Conservation (phyloP, 2,329 filamentous ascomycete species). For the Ophiosphaerella korrae region DNA sequence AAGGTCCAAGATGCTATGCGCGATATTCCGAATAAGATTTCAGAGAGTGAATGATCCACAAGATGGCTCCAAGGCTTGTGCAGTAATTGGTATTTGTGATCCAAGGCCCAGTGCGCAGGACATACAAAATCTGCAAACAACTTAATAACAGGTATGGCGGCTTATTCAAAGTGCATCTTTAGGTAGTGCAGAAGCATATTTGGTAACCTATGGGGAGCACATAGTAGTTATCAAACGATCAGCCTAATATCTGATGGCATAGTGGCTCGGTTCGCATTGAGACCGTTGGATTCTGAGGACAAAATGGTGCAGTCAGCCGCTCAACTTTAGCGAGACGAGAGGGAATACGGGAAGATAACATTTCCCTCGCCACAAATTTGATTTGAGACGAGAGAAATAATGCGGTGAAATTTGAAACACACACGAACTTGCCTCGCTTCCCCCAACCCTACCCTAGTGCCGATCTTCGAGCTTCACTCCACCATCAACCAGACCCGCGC, state of each 20-base stretch:
- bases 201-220: background rate
- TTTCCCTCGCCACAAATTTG: too few relatives aligned
- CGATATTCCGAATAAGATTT: background rate
- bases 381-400: too few relatives aligned
- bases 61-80: background rate
- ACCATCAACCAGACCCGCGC: constrained; percentile 11
- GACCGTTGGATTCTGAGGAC: too few relatives aligned
- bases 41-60: background rate
- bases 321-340: too few relatives aligned
- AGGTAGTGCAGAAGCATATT: too few relatives aligned
- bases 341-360: too few relatives aligned
- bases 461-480: constrained; percentile 21
- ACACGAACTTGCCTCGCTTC: constrained; percentile 18
- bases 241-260: background rate
- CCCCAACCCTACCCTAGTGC: constrained; percentile 17
- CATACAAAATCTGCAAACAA: background rate
- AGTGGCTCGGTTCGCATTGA: too few relatives aligned
- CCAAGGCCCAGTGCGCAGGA: constrained; percentile 6
- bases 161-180: too few relatives aligned
- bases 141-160: too few relatives aligned
- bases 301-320: too few relatives aligned
- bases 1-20: background rate
- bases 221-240: constrained; percentile 17
- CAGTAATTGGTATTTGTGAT: background rate
- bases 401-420: constrained; percentile 9